These are phyloP conservation scores for Aspergillus floridensis DNA, from an alignment of 2,329 filamentous ascomycete genomes.

Conservation along the genomic window DNA sequence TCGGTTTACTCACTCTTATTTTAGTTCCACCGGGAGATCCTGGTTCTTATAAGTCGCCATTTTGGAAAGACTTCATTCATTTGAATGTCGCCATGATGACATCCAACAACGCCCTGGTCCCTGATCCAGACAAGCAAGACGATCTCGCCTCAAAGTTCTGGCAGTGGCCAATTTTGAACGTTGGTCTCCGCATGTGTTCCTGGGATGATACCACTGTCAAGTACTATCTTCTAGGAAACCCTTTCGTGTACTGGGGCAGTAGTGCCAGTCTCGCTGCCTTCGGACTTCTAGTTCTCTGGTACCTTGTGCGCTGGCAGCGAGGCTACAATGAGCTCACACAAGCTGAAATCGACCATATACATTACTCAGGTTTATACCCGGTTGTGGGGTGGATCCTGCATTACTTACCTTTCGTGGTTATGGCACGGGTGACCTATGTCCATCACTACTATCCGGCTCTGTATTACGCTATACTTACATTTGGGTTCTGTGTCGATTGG, in stretches of 20 bases:
- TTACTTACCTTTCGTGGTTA: slow-evolving; percentile 91
- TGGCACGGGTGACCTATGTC: slow-evolving; percentile 98
- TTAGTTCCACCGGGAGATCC: slow-evolving; percentile 83
- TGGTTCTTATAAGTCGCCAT: slow-evolving; percentile 91
- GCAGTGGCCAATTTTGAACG: slow-evolving; percentile 96
- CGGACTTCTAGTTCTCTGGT: slow-evolving; percentile 72
- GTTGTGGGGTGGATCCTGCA: slow-evolving; percentile 93
- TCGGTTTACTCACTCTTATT: slow-evolving; percentile 10
- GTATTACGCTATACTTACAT: slow-evolving; percentile 89
- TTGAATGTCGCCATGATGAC: slow-evolving; percentile 99
- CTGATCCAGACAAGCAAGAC: slow-evolving; percentile 98
- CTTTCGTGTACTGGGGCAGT: slow-evolving; percentile 91
- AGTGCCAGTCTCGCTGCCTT: slow-evolving; percentile 75
- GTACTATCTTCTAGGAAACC: slow-evolving; percentile 97
- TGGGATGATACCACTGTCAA: slow-evolving; percentile 96
- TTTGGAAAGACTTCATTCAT: slow-evolving; percentile 96
- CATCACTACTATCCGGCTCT: slow-evolving; percentile 99
- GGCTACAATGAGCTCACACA: slow-evolving; percentile 80
- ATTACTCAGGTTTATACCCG: slow-evolving; percentile 90
- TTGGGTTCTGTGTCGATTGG: slow-evolving; percentile 89
- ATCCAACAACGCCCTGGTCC: slow-evolving; percentile 96
- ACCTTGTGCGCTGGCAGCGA: slow-evolving; percentile 91
- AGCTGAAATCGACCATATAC: slow-evolving; percentile 85
- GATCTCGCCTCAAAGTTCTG: slow-evolving; percentile 95
- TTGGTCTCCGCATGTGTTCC: slow-evolving; percentile 96